phyloP scores from a whole-genome alignment of 164 flowering plant species.

The Brasenia schreberi region DNA sequence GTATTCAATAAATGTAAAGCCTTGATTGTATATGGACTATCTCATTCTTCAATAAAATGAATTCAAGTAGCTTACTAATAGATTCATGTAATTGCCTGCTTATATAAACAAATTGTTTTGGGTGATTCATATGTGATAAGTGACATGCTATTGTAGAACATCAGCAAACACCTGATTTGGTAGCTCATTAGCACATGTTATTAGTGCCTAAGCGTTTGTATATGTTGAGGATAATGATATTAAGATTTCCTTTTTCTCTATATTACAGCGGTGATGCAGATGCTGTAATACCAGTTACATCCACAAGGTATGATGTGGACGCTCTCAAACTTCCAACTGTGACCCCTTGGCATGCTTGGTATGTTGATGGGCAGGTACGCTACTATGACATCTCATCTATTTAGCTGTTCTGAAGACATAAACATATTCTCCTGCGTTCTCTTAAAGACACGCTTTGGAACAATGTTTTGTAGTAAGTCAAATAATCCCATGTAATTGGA shows the following conservation, averaged over 20 bases:
- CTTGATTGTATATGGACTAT: no score
- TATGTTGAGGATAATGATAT: background rate
- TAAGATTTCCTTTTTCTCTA: background rate
- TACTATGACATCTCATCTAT: background rate
- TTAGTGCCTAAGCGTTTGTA: background rate
- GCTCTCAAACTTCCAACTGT: slow-evolving; percentile 72
- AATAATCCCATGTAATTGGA: background rate
- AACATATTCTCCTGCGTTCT: background rate
- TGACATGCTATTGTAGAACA: background rate
- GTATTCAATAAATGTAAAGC: no score
- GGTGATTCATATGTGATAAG: background rate
- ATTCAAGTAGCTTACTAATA: no score
- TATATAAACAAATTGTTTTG: background rate
- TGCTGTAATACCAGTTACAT: slow-evolving; percentile 82
- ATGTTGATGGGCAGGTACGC: slow-evolving; percentile 79
- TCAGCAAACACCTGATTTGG: background rate
- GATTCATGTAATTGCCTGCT: background rate
- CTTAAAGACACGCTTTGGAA: background rate
- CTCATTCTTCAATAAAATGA: no score
- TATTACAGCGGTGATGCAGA: slow-evolving; percentile 83
- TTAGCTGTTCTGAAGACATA: no score
- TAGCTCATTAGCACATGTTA: background rate
- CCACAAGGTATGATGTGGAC: slow-evolving; percentile 76
- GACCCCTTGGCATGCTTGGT: slow-evolving; percentile 89
- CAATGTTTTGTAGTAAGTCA: background rate